phyloP scores from a whole-genome alignment of 352 stramenopile species.

The Globisporangium paroecandrum region DNA sequence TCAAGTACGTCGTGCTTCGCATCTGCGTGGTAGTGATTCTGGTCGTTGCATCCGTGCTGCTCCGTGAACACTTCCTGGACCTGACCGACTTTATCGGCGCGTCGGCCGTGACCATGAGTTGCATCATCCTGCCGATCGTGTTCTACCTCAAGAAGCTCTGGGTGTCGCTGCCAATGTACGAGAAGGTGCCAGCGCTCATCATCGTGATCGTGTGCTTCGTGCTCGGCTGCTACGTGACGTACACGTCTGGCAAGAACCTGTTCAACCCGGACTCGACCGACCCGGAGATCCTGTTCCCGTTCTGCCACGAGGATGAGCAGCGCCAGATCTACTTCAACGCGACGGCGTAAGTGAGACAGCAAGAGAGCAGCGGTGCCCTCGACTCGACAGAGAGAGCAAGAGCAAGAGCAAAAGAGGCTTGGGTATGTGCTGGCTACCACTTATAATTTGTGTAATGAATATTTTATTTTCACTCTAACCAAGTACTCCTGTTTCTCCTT shows the following conservation, averaged over 20 bases:
- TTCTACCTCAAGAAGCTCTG: constrained; percentile 24
- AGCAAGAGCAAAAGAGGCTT: too few species aligned
- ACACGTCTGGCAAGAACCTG: constrained; percentile 21
- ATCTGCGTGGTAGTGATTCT: constrained; percentile 19
- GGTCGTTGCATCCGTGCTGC: constrained; percentile 19
- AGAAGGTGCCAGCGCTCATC: constrained; percentile 18
- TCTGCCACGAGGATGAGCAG: constrained; percentile 18
- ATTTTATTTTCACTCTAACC: too few species aligned
- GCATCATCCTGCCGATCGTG: constrained; percentile 28
- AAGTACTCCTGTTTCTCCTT: too few species aligned
- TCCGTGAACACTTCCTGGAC: constrained; percentile 22
- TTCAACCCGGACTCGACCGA: constrained; percentile 19
- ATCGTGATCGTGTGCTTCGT: constrained; percentile 20
- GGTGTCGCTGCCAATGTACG: constrained; percentile 22
- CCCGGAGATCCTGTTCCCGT: constrained; percentile 16
- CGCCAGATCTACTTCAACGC: constrained; percentile 20
- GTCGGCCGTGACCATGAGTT: constrained; percentile 22
- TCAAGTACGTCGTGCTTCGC: constrained; percentile 20
- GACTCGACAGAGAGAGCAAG: too few species aligned
- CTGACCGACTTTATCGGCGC: constrained; percentile 26
- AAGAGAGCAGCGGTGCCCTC: too few species aligned
- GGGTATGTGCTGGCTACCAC: too few species aligned
- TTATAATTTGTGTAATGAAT: too few species aligned
- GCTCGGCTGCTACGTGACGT: constrained; percentile 27
- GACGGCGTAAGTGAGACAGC: not conserved